Base-by-base conservation (phyloP, 352 stramenopile genomes). In the Achlya hypogyna region DNA sequence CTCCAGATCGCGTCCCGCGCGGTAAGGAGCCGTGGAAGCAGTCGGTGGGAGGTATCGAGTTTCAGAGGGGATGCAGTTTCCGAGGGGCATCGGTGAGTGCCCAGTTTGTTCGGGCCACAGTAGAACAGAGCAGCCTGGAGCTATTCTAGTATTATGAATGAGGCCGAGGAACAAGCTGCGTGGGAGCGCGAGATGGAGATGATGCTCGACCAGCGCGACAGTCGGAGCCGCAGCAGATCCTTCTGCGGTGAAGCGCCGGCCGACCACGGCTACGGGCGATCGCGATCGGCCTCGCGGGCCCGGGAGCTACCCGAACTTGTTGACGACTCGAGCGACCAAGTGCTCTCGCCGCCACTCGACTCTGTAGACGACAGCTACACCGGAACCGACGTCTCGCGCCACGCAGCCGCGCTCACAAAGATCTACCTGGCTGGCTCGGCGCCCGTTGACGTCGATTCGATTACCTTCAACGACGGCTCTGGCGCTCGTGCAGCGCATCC, bases 141-240 rank as follows among this genome's bases (percentile, higher is more conserved):
- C 38, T 45, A 45, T 45, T 45, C 38, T 45, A 45, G 38, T 45
- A n/a, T n/a, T 22, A 56, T 56, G 49, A 10, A 56, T 23, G 60
- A 78, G 12, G 78, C 81, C 14, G 74, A 71, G 20, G 78, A 75
- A 8, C 78, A 88, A 54, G 73, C 69, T 51, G 75, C 71, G 29
- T 94, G 85, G 85, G 85, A 94, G 69, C 71, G 69, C 16, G 85
- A 94, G 72, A 94, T 94, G 85, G 85, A 94, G 71, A 75, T 75
- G 31, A 78, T 81, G 16, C 82, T 94, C 25, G 73, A 90, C 42
- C 74, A 75, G 65, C 81, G 85, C 63, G 85, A 67, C 28, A 67
- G 83, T 0, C 83, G 85, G 53, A 87, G 81, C 58, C 83, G 85
- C 51, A 91, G 82, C 47, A 83, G 82, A 49, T 94, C 85, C 54